phyloP scores from a whole-genome alignment of 768 basidiomycete genomes.

The Russula griseocarnosa region DNA sequence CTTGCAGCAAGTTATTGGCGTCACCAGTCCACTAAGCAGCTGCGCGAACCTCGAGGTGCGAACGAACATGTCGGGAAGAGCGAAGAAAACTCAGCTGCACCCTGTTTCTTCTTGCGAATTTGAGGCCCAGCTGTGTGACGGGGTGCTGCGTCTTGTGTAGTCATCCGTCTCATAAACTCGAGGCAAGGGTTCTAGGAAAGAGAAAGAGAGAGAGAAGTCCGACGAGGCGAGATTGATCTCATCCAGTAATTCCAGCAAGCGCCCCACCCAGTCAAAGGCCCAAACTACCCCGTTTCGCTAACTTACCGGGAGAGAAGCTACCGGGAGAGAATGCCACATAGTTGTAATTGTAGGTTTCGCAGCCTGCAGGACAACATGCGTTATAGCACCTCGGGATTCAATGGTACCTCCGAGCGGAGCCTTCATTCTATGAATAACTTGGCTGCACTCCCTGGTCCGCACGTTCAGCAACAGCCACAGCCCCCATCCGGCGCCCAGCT shows the following conservation, averaged over 20 bases:
- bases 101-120: neutral
- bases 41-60: conserved; percentile 13
- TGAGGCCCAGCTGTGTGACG: neutral
- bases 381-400: conserved; percentile 6
- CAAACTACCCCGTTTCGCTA: conserved; percentile 9
- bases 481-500: neutral
- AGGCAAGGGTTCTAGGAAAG: neutral
- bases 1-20: conserved; percentile 9
- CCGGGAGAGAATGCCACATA: neutral
- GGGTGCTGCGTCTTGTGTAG: neutral
- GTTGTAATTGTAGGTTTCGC: neutral
- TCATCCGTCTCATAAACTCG: conserved; percentile 1
- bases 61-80: neutral
- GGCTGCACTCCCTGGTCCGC: neutral
- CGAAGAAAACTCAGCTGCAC: conserved; percentile 1
- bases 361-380: conserved; percentile 23
- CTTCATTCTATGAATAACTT: conserved; percentile 5
- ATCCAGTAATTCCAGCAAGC: neutral
- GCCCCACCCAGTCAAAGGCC: conserved; percentile 2
- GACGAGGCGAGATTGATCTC: conserved; percentile 6
- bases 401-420: neutral
- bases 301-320: neutral
- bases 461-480: neutral
- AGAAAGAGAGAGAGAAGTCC: neutral
- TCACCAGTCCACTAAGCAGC: conserved; percentile 3